Percentiles rank a stretch among this genome's conserved stretches.
phyloP scores from a whole-genome alignment of 768 basidiomycete species.

The Lentinula boryana region DNA sequence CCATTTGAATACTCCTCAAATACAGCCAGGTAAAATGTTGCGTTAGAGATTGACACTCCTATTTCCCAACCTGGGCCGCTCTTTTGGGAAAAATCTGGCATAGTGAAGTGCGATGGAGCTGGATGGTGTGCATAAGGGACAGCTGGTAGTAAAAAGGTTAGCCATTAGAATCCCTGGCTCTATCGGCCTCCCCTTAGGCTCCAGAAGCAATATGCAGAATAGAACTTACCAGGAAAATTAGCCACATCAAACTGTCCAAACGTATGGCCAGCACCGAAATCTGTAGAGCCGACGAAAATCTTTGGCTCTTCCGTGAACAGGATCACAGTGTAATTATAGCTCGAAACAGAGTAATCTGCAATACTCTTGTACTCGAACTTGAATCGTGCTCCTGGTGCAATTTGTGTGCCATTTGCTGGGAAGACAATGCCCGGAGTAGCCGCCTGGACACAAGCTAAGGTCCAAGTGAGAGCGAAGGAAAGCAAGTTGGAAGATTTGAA shows the following conservation, averaged over 20 bases:
- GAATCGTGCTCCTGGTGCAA: constrained; percentile 23
- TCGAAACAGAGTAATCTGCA: constrained; percentile 27
- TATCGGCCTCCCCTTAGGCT: not conserved
- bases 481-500: not conserved
- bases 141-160: constrained; percentile 12
- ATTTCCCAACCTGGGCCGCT: constrained; percentile 23
- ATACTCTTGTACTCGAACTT: constrained; percentile 22
- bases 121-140: constrained; percentile 24
- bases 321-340: constrained; percentile 24
- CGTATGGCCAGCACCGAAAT: constrained; percentile 22
- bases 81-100: constrained; percentile 26
- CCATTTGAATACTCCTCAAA: constrained; percentile 22
- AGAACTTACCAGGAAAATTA: constrained; percentile 25
- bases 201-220: not conserved
- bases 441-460: constrained; percentile 5
- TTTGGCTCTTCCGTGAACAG: constrained; percentile 17
- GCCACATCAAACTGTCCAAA: constrained; percentile 25
- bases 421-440: constrained; percentile 15
- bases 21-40: constrained; percentile 21
- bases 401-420: constrained; percentile 14
- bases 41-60: constrained; percentile 17
- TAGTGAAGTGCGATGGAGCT: constrained; percentile 23
- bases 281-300: constrained; percentile 8
- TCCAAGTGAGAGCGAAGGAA: not conserved
- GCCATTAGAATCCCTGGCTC: not conserved